phyloP scores from a whole-genome alignment of 2,329 filamentous ascomycete species.

The Westerdykella ornata region DNA sequence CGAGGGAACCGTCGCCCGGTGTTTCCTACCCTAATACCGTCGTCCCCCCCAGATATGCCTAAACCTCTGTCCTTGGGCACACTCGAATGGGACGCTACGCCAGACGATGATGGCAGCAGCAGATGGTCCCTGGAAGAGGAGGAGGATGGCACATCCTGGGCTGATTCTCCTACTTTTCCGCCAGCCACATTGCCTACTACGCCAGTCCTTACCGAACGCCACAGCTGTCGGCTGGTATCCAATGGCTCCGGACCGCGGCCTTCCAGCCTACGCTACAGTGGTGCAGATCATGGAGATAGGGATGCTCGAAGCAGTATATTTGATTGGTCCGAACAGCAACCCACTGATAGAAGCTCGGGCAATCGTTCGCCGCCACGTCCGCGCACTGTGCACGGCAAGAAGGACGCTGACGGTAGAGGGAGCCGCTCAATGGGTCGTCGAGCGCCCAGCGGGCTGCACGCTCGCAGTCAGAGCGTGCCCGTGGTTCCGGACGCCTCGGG shows the following conservation, averaged over 20 bases:
- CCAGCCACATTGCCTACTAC: slow-evolving; percentile 25
- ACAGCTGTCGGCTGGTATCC: slow-evolving; percentile 25
- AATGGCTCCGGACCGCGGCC: slow-evolving; percentile 32
- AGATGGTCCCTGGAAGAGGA: slow-evolving; percentile 40
- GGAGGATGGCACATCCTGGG: slow-evolving; percentile 34
- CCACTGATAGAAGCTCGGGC: slow-evolving; percentile 55
- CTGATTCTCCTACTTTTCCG: slow-evolving; percentile 34
- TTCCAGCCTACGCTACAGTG: slow-evolving; percentile 36
- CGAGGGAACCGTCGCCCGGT: slow-evolving; percentile 29
- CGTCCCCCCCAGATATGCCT: slow-evolving; percentile 42
- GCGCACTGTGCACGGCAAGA: slow-evolving; percentile 70
- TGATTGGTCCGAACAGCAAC: slow-evolving; percentile 66
- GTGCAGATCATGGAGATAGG: slow-evolving; percentile 34
- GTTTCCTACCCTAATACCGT: slow-evolving; percentile 37
- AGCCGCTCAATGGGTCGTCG: slow-evolving; percentile 62
- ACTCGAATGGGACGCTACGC: slow-evolving; percentile 36
- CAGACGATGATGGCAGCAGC: slow-evolving; percentile 36
- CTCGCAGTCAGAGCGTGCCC: slow-evolving; percentile 75
- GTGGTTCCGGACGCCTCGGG: slow-evolving; percentile 55
- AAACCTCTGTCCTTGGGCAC: slow-evolving; percentile 38
- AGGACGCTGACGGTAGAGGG: slow-evolving; percentile 62
- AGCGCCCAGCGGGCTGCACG: slow-evolving; percentile 61
- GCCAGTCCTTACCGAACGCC: slow-evolving; percentile 30
- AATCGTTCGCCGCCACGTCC: slow-evolving; percentile 58
- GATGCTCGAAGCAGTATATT: slow-evolving; percentile 61